Evolutionary conservation across 2,329 filamentous ascomycete species (phyloP).

Genomic region (Colletotrichum costaricense): DNA sequence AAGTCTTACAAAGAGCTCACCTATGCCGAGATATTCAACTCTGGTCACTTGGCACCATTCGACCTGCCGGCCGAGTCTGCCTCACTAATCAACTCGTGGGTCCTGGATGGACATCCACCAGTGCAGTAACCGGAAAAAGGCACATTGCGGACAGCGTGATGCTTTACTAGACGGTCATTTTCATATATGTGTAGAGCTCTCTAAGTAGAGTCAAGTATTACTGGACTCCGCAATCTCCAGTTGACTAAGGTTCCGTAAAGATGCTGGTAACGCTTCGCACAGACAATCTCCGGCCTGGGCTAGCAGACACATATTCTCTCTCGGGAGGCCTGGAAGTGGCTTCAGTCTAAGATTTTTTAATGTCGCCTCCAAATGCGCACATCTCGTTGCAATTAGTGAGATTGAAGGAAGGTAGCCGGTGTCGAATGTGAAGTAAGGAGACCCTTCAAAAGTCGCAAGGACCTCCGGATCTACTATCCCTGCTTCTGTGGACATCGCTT

Average conservation of each 20-base stretch:
- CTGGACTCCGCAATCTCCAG: neutral
- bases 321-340: constrained; percentile 3
- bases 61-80: constrained; percentile 6
- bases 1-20: constrained; percentile 1
- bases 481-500: neutral
- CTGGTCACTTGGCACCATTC: constrained; percentile 15
- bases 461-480: neutral
- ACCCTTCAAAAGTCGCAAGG: neutral
- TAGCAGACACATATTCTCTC: constrained; percentile 4
- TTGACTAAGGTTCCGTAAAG: neutral
- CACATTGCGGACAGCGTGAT: no score
- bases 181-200: no score
- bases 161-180: no score
- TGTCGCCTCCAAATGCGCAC: constrained; percentile 6
- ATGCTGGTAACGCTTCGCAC: neutral
- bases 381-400: neutral
- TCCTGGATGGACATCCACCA: neutral
- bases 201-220: no score
- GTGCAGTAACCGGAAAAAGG: neutral
- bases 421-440: neutral
- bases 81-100: neutral
- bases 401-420: constrained; percentile 15
- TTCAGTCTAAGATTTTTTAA: neutral
- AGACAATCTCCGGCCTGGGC: neutral
- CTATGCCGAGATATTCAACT: constrained; percentile 15